These are phyloP conservation scores for Coniochaeta pulveracea DNA, from an alignment of 2,329 filamentous ascomycete genomes.

Conservation along the genomic window DNA sequence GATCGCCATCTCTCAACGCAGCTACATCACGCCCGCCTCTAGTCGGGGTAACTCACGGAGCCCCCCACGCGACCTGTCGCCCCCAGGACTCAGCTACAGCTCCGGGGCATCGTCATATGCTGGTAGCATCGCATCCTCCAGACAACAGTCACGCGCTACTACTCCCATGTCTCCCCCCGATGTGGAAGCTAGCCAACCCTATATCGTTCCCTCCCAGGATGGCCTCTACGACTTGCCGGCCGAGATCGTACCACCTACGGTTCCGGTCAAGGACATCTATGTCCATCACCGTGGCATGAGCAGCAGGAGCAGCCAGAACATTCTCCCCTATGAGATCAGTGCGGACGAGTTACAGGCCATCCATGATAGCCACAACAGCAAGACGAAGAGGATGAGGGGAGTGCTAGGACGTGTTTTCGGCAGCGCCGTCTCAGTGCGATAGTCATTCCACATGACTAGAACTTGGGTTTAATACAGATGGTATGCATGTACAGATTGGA, in stretches of 20 bases:
- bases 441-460: too few relatives aligned
- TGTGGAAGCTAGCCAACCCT: conserved; percentile 21
- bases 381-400: conserved; percentile 33
- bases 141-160: conserved; percentile 29
- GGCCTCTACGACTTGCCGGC: conserved; percentile 39
- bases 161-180: conserved; percentile 37
- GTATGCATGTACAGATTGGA: too few relatives aligned
- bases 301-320: conserved; percentile 11
- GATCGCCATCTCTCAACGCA: conserved; percentile 15
- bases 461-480: too few relatives aligned
- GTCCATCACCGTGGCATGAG: conserved; percentile 14
- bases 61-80: conserved; percentile 31
- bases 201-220: conserved; percentile 25
- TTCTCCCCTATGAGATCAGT: conserved; percentile 45
- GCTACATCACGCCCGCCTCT: conserved; percentile 25
- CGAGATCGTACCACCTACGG: conserved; percentile 26
- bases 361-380: conserved; percentile 31
- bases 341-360: conserved; percentile 38
- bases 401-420: conserved; percentile 44
- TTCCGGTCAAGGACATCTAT: conserved; percentile 23
- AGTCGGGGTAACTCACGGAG: conserved; percentile 31
- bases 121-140: conserved; percentile 19
- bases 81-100: conserved; percentile 24
- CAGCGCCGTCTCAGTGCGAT: conserved; percentile 9
- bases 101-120: conserved; percentile 36